Evolutionary conservation across 257 asterid genomes (phyloP).

Genomic region (Prunella vulgaris): DNA sequence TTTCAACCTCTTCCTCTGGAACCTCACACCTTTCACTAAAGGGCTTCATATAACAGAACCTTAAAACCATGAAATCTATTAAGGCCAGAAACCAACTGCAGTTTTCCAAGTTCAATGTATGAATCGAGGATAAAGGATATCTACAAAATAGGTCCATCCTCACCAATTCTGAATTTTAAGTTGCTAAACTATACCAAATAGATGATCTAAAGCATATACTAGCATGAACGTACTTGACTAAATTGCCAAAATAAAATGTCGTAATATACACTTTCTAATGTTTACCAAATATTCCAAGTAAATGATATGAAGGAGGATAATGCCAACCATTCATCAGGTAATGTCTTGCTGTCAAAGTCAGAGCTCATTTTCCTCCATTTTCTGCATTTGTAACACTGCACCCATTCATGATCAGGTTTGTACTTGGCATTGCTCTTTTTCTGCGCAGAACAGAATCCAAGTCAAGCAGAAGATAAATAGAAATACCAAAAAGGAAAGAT

Average conservation of each 20-base stretch:
- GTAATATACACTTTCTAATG: background rate
- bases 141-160: background rate
- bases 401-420: constrained; percentile 83
- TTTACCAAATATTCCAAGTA: constrained; percentile 3
- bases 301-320: background rate
- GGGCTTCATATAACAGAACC: constrained; percentile 83
- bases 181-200: background rate
- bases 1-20: constrained; percentile 54
- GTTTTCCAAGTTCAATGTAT: background rate
- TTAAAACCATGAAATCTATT: constrained; percentile 19
- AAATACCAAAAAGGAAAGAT: background rate
- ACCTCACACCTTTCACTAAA: constrained; percentile 50
- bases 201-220: background rate
- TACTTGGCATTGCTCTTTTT: constrained; percentile 32
- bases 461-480: background rate
- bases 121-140: background rate
- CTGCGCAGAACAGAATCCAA: constrained; percentile 36
- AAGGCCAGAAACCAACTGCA: background rate
- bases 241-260: background rate
- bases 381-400: constrained; percentile 82
- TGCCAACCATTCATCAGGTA: constrained; percentile 63
- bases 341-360: constrained; percentile 47
- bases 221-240: background rate
- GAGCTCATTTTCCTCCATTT: constrained; percentile 67
- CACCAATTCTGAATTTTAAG: background rate